Percentiles rank a stretch among this genome's conserved stretches.
These are phyloP conservation scores for Penicillium palitans DNA, from an alignment of 2,329 filamentous ascomycete genomes.

Conservation along the genomic window DNA sequence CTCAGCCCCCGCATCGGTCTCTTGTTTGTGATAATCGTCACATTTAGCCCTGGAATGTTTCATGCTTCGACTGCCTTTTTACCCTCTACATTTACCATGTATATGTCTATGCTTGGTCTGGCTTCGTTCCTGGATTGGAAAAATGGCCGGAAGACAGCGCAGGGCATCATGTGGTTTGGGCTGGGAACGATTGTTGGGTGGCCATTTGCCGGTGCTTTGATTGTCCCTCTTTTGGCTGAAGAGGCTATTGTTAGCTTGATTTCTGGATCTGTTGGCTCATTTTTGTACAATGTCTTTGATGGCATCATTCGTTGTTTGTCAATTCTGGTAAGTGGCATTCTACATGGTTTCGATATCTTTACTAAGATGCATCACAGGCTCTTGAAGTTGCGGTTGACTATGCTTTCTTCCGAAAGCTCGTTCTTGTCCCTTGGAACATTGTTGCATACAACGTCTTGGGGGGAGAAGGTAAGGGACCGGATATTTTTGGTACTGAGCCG, in stretches of 20 bases:
- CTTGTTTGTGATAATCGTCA: constrained; percentile 74
- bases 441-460: constrained; percentile 94
- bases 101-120: constrained; percentile 80
- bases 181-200: constrained; percentile 83
- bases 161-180: constrained; percentile 88
- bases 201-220: constrained; percentile 87
- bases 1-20: constrained; percentile 82
- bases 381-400: constrained; percentile 72
- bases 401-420: constrained; percentile 79
- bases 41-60: constrained; percentile 87
- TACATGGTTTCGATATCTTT: background rate
- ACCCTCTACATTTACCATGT: constrained; percentile 97
- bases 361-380: constrained; percentile 50
- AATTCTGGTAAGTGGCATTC: constrained; percentile 62
- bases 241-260: constrained; percentile 61
- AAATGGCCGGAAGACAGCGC: constrained; percentile 73
- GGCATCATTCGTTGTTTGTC: constrained; percentile 66
- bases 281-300: constrained; percentile 62
- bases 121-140: constrained; percentile 89
- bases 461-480: constrained; percentile 71
- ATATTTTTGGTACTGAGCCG: constrained; percentile 92
- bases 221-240: constrained; percentile 76
- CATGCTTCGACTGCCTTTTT: constrained; percentile 84
- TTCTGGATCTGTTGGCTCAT: constrained; percentile 60
- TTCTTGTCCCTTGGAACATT: constrained; percentile 85